Evolutionary conservation across 2,329 filamentous ascomycete species (phyloP).

Genomic region (Stagonosporopsis tanaceti): DNA sequence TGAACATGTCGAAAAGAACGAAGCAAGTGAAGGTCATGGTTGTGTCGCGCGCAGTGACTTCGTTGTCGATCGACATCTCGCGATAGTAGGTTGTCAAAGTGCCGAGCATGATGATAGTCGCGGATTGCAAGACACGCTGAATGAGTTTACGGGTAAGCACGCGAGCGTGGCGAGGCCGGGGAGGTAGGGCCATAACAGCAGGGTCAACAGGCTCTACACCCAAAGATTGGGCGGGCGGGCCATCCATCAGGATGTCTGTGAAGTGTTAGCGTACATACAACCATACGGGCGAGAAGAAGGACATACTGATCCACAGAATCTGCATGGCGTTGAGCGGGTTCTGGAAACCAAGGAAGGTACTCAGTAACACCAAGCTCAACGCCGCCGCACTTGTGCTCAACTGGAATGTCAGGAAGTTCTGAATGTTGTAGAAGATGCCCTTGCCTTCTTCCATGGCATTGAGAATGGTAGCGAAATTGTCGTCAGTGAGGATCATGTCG

Average conservation of each 20-base stretch:
- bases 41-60: slow-evolving; percentile 90
- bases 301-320: slow-evolving; percentile 98
- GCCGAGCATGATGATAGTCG: slow-evolving; percentile 87
- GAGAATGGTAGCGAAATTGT: slow-evolving; percentile 90
- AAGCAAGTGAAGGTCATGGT: slow-evolving; percentile 99
- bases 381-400: slow-evolving; percentile 96
- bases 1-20: slow-evolving; percentile 99
- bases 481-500: slow-evolving; percentile 92
- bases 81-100: slow-evolving; percentile 90
- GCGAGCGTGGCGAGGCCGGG: slow-evolving; percentile 83
- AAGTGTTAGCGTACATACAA: background rate
- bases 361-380: slow-evolving; percentile 87
- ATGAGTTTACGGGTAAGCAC: slow-evolving; percentile 89
- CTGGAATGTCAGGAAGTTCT: slow-evolving; percentile 99
- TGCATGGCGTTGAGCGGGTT: slow-evolving; percentile 99
- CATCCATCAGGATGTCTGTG: slow-evolving; percentile 98
- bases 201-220: slow-evolving; percentile 95
- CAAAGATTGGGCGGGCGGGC: slow-evolving; percentile 93
- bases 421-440: slow-evolving; percentile 99
- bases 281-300: background rate
- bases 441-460: slow-evolving; percentile 98
- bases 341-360: slow-evolving; percentile 90
- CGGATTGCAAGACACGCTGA: slow-evolving; percentile 84
- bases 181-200: slow-evolving; percentile 90
- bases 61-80: slow-evolving; percentile 85